Evolutionary conservation across 148 eudicot genomes (phyloP).

Genomic region (Rheum nobile): DNA sequence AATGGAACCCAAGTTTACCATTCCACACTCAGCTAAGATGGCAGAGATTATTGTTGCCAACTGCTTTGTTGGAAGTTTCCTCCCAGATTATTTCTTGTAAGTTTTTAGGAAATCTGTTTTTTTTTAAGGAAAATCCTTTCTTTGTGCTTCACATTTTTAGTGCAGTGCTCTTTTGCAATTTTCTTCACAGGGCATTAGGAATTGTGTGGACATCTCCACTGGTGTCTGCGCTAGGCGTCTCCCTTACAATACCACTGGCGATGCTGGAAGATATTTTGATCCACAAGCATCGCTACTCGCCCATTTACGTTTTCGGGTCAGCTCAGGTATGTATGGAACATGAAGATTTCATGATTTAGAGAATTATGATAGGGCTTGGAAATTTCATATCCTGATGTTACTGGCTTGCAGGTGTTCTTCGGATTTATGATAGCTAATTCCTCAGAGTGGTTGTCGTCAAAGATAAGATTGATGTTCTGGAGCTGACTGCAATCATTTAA

Average conservation of each 20-base stretch:
- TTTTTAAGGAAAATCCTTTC: neutral
- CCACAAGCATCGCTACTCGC: constrained; percentile 17
- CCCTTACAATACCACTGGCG: constrained; percentile 24
- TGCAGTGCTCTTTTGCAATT: neutral
- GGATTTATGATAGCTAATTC: constrained; percentile 25
- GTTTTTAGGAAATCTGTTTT: neutral
- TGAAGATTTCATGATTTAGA: neutral
- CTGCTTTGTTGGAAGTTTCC: constrained; percentile 21
- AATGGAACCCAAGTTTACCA: constrained; percentile 16
- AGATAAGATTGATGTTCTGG: constrained; percentile 15
- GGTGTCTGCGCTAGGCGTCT: constrained; percentile 22
- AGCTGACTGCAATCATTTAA: constrained; percentile 7
- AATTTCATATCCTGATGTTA: neutral
- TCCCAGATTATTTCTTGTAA: constrained; percentile 25
- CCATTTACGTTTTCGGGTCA: constrained; percentile 16
- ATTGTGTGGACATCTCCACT: constrained; percentile 26
- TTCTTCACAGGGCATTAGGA: constrained; percentile 16
- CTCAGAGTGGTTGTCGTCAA: constrained; percentile 25
- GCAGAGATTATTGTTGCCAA: constrained; percentile 17
- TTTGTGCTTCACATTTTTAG: neutral
- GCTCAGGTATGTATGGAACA: constrained; percentile 13
- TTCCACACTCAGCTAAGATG: constrained; percentile 19
- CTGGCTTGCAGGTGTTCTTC: constrained; percentile 21
- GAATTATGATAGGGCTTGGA: neutral
- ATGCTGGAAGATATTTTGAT: constrained; percentile 20